Evolutionary conservation across 2,329 filamentous ascomycete species (phyloP), one percentile per base, ranked within the genome.

Genomic region (Bipolaris zeicola): DNA sequence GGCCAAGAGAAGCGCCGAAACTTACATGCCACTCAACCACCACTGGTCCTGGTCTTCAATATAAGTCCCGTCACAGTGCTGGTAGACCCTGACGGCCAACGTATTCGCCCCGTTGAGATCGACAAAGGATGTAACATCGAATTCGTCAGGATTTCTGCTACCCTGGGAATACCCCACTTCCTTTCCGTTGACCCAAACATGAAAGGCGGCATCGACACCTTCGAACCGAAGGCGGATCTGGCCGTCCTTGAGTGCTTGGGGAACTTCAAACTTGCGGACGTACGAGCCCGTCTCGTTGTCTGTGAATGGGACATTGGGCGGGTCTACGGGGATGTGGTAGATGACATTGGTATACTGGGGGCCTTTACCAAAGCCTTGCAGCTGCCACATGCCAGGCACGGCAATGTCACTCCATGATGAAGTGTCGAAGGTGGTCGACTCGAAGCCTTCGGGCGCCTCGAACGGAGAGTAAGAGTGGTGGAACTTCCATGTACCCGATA

Each of bases 11-110:
- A 10, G 4, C 8, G 10, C 8, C n/a, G 16, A 55, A 22, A 64
- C 70, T 63, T 26, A 74, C 75, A 70, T 75, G 80, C 82, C 83
- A 20, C 83, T 86, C 5, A 89, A 74, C 83, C 86, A 87, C 87
- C 87, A 89, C 66, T 89, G 86, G 68, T 89, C 86, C 64, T 81
- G 86, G 52, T 89, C 87, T 69, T 90, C 88, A 33, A 90, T 87
- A 63, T 90, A 90, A 0, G 84, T 84, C 1, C 85, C 88, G 62
- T 89, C 87, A 33, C 82, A 89, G 79, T 85, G 89, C 67, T 90
- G 87, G 60, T 90, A 90, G 0, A 90, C 88, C n/a, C 82, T 79
- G 0, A 90, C 85, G 8, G 82, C 80, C 1, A 91, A 68, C 1
- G 77, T 78, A 59, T 90, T 91, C 43, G 79, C 74, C 3, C 65